Evolutionary conservation across 768 basidiomycete genomes (phyloP).

Genomic region (Lanmaoa pseudosensibilis): DNA sequence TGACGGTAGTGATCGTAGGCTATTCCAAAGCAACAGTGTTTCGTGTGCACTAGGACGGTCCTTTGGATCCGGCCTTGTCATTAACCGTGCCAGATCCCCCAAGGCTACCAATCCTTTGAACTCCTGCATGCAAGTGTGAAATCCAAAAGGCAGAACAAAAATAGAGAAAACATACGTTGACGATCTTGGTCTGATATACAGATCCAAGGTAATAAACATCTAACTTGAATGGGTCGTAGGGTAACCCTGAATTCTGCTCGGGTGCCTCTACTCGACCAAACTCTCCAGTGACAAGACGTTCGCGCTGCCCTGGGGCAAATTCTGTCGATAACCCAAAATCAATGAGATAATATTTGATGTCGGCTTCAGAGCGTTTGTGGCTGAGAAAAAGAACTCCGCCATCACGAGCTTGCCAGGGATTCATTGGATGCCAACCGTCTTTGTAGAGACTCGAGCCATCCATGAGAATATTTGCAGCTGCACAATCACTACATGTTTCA

Average conservation of each 20-base stretch:
- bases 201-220: neutral
- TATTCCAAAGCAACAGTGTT: neutral
- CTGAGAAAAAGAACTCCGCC: neutral
- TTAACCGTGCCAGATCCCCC: neutral
- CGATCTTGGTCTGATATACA: neutral
- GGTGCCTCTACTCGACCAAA: neutral
- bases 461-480: neutral
- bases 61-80: neutral
- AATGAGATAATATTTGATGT: neutral
- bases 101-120: neutral
- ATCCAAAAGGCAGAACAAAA: neutral
- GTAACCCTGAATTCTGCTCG: neutral
- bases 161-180: neutral
- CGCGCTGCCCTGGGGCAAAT: neutral
- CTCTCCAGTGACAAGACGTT: neutral
- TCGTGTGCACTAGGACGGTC: neutral
- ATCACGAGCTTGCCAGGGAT: neutral
- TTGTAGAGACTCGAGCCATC: neutral
- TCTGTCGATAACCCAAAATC: neutral
- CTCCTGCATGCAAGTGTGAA: neutral
- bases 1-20: neutral
- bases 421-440: neutral
- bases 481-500: neutral
- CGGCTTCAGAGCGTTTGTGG: neutral
- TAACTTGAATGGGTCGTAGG: neutral